These are phyloP conservation scores for Trametes hirsuta DNA, from an alignment of 1,284 basidiomycete species.

Conservation along the genomic window DNA sequence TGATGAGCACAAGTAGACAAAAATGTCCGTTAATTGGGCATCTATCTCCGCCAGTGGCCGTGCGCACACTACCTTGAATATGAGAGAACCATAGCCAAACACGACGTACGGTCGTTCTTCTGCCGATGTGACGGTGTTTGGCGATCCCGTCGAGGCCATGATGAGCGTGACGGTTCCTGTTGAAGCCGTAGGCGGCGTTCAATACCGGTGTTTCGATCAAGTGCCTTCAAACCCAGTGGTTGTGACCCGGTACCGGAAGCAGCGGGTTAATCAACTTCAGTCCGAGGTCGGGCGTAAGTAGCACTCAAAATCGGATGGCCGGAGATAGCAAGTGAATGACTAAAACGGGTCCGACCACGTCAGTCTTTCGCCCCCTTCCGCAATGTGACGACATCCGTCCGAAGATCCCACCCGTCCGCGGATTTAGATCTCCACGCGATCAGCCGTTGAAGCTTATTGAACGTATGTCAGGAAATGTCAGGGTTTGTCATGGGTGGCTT, in stretches of 20 bases:
- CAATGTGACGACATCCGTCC: slow-evolving; percentile 1
- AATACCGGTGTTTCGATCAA: too few relatives aligned
- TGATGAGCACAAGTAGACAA: background rate
- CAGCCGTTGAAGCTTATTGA: background rate
- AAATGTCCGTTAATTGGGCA: background rate
- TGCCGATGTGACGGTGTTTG: too few relatives aligned
- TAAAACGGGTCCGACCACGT: background rate
- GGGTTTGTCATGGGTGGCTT: too few relatives aligned
- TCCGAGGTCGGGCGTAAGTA: background rate
- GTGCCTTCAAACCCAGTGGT: too few relatives aligned
- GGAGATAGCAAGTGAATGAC: background rate
- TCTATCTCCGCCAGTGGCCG: background rate
- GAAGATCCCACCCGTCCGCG: too few relatives aligned
- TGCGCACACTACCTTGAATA: slow-evolving; percentile 64
- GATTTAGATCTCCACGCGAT: background rate
- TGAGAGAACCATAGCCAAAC: slow-evolving; percentile 83
- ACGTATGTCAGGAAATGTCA: too few relatives aligned
- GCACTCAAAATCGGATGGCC: background rate
- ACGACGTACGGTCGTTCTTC: slow-evolving; percentile 55
- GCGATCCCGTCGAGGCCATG: background rate
- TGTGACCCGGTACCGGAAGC: too few relatives aligned
- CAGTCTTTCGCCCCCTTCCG: background rate
- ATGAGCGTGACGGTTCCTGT: background rate
- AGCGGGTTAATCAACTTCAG: too few relatives aligned
- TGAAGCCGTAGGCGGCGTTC: too few relatives aligned